A percentile compares a stretch with the other conserved stretches of the same genome.
Conservation (phyloP, 345 rosid species). For the Geranium brycei region DNA sequence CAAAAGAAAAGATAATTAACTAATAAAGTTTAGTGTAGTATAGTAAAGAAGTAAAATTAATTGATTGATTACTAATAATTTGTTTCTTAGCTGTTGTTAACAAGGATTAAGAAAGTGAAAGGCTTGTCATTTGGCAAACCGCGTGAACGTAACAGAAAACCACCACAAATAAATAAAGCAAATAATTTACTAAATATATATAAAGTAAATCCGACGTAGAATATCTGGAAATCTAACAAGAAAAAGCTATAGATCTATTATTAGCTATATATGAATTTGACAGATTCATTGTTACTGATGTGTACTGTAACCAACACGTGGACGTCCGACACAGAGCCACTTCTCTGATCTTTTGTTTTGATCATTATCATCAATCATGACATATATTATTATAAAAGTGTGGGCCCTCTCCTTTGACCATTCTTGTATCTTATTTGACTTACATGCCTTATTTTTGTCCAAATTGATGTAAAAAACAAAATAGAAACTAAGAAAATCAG, state of each 20-base stretch:
- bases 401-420: no score
- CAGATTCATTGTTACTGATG: not conserved
- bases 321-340: not conserved
- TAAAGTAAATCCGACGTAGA: not conserved
- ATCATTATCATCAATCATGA: no score
- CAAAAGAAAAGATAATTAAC: not conserved
- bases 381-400: no score
- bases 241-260: no score
- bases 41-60: not conserved
- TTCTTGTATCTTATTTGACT: no score
- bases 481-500: no score
- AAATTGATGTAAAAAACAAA: no score
- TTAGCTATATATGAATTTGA: not conserved
- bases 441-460: no score
- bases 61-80: not conserved
- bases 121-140: conserved; percentile 5
- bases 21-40: not conserved
- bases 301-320: not conserved
- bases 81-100: not conserved
- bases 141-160: conserved; percentile 6
- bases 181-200: no score
- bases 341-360: not conserved
- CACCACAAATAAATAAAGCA: no score
- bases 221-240: not conserved
- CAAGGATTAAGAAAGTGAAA: not conserved